Base-by-base conservation (phyloP, 164 flowering plant genomes). In the Kalanchoe fedtschenkoi region DNA sequence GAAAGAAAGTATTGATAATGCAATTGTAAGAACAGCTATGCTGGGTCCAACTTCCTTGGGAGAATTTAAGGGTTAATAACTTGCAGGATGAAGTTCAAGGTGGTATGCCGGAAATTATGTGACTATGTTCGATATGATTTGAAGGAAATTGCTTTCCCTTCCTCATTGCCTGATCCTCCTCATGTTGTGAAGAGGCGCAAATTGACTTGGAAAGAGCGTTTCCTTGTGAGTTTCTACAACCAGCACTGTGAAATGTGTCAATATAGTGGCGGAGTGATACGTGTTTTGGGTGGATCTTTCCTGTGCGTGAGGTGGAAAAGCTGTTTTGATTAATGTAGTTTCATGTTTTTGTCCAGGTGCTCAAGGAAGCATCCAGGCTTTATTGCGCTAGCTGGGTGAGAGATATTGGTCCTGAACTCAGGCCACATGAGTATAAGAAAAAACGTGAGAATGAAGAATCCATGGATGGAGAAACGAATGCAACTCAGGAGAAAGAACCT, bases 321-420 rank as follows among this genome's bases (percentile, higher is more conserved):
- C 29, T 62, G n/a, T n/a, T n/a, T n/a, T n/a, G n/a, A n/a, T n/a
- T n/a, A n/a, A n/a, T n/a, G n/a, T n/a, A n/a, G n/a, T n/a, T n/a
- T n/a, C n/a, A n/a, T n/a, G n/a, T n/a, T n/a, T n/a, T n/a, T 34
- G 37, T 61, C 41, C 43, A 84, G 97, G 86, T 87, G 56, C 70
- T 89, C 73, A 86, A 85, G 75, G 76, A 85, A 70, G 89, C 98
- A 39, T 72, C 82, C 38, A 81, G 95, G 73, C 84, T 91, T 13
- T 91, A 83, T 69, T 86, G 80, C 42, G 97, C 97, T 13, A 89
- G 95, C 69, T 91, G 96, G 92, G 92, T 89, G n/a, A 75, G 92
- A 19, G 96, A 89, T 75, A 89, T 91, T 68, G 95, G 93, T 69
- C 95, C 92, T 64, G 93, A 92, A 6, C 91, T 87, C 60, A 75